Evolutionary conservation across 495 filamentous ascomycete species (phyloP), one percentile per base, ranked within the genome.

Genomic region (Cercophora newfieldiana): DNA sequence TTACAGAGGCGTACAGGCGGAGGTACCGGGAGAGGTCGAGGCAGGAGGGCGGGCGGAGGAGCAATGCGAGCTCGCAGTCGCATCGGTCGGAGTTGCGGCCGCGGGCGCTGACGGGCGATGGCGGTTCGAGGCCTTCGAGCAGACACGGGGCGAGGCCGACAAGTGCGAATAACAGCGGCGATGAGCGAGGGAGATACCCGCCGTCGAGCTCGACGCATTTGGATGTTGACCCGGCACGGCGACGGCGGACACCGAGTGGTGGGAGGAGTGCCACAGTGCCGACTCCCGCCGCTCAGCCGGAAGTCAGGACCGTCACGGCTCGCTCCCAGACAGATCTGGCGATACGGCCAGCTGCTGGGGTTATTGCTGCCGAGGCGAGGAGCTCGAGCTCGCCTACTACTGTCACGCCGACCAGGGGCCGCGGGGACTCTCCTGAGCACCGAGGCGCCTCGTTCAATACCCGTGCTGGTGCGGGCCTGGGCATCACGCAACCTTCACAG

Each of bases 1-100:
- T 97, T 70, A 93, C 92, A 16, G 90, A 94, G 69, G 92, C 92
- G 16, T 96, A 94, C 72, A 81, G 90, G 58, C 82, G 89, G 60
- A 81, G 91, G 31, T 91, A 92, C 70, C 81, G 82, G 56, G 84
- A 87, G 67, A 74, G 82, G 62, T 64, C 72, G 29, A 75, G 77
- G 64, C 48, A 65, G 7, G 73, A 76, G 25, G 74, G 72, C 60
- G 72, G 74, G 55, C 74, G 82, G 67, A 75, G 82, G 65, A 82
- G 79, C 63, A 77, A 79, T 53, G 67, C 77, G 1, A 79, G 71
- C 37, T 61, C 75, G 1, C 68, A 71, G 7, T 75, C 79, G 25
- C 71, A 72, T 24, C 68, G 72, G 31, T 72, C 76, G 3, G 77
- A 80, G 10, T 24, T 61, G 1, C 47, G 70, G 19, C 72, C 73